A percentile compares a stretch with the other conserved stretches of the same genome.
phyloP scores from a whole-genome alignment of 1,139 yeast genomes.

The Yamadazyma trypodendri region DNA sequence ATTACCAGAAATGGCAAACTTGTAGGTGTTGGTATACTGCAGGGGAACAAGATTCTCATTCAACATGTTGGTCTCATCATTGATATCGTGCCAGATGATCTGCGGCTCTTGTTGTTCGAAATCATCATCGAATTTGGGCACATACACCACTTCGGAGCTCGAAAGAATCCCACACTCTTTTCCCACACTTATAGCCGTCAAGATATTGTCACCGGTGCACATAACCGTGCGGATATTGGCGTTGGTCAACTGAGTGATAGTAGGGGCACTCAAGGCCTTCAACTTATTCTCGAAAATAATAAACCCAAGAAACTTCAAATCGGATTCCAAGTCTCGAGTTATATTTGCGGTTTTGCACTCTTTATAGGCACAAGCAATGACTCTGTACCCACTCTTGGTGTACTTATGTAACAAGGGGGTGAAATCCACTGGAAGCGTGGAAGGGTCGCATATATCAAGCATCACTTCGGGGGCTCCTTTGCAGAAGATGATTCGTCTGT shows the following conservation, averaged over 20 bases:
- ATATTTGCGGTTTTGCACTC: constrained; percentile 16
- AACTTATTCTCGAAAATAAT: constrained; percentile 89
- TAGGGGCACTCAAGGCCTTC: constrained; percentile 63
- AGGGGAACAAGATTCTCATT: constrained; percentile 64
- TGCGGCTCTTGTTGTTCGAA: constrained; percentile 27
- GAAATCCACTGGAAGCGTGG: constrained; percentile 71
- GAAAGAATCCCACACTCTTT: constrained; percentile 72
- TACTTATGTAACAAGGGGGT: constrained; percentile 74
- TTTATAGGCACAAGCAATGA: constrained; percentile 89
- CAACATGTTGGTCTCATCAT: constrained; percentile 49
- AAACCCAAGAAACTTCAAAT: constrained; percentile 77
- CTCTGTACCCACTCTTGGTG: constrained; percentile 92
- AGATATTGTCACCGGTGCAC: constrained; percentile 97
- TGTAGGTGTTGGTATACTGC: constrained; percentile 40
- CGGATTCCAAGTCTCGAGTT: constrained; percentile 43
- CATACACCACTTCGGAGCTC: constrained; percentile 51
- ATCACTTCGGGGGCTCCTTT: constrained; percentile 99
- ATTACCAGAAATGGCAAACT: constrained; percentile 89
- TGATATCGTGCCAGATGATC: constrained; percentile 66
- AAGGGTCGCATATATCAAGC: constrained; percentile 68
- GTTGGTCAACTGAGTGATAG: constrained; percentile 52
- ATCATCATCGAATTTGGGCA: constrained; percentile 58
- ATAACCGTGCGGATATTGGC: constrained; percentile 83
- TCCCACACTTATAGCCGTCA: constrained; percentile 93
- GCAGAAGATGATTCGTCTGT: constrained; percentile 53